Evolutionary conservation across 73 alveolate species (phyloP), one percentile per base, ranked within the genome.

Genomic region (Symbiodinium pilosum): DNA sequence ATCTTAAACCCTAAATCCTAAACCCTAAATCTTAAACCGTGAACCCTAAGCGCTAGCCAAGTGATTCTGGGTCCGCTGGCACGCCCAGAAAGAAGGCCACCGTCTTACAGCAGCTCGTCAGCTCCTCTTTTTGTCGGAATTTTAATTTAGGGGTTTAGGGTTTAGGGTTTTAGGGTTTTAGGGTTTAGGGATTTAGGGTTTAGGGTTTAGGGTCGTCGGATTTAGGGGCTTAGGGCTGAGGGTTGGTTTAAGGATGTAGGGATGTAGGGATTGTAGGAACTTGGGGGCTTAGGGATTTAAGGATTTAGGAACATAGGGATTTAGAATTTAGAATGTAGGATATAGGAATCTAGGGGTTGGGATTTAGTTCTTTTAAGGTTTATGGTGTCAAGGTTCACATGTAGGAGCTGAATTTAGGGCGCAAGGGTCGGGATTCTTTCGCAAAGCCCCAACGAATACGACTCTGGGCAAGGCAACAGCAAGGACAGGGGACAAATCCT

Each of bases 21-120:
- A 40, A 41, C 56, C 56, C 52, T 4, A 14, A 1, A 24, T 0
- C 41, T 34, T 42, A 26, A 56, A 56, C 75, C 89, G 40, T 11
- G 36, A 16, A 38, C 5, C 7, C 16, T 32, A 7, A n/a, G n/a
- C n/a, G n/a, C n/a, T n/a, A n/a, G n/a, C n/a, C n/a, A n/a, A n/a
- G n/a, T n/a, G 68, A 14, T 5, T 9, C 54, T 28, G 26, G 11
- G 51, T 42, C 85, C 44, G 73, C 94, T 7, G 39, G 34, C 94
- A 87, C 40, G 1, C 94, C 94, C 84, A 87, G 43, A 59, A 32
- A 87, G 94, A 87, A 87, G 30, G 94, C 94, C 94, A 56, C 94
- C 3, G 94, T 56, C 43, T 87, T 87, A 42, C 84, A 87, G 84
- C 94, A 87, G 40, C 84, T 71, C 59, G 94, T 87, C n/a, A 87